Evolutionary conservation across 129 eudicot genomes (phyloP).

Genomic region (Pseudognaphalium luteoalbum): DNA sequence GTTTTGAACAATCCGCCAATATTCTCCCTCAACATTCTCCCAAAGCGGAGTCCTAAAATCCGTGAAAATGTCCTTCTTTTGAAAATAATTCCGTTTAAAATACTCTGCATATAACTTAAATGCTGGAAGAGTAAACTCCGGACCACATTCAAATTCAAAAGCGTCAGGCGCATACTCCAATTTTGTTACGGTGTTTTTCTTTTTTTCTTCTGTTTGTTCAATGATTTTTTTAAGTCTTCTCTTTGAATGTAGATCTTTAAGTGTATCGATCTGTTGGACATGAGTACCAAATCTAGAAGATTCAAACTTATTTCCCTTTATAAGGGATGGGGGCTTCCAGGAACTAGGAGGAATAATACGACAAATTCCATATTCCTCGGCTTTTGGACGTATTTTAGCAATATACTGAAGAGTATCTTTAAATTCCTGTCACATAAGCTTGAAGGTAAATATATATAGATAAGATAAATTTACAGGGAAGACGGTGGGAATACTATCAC

Average conservation of each 20-base stretch:
- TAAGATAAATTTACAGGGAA: background rate
- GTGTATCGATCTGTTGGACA: slow-evolving; percentile 58
- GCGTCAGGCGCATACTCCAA: slow-evolving; percentile 30
- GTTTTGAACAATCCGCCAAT: slow-evolving; percentile 78
- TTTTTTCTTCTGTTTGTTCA: slow-evolving; percentile 33
- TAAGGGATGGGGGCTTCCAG: slow-evolving; percentile 65
- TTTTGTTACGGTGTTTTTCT: slow-evolving; percentile 9
- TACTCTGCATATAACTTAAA: slow-evolving; percentile 66
- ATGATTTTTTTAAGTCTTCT: slow-evolving; percentile 33
- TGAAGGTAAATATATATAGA: slow-evolving; percentile 21
- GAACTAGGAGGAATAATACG: slow-evolving; percentile 85
- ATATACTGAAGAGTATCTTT: slow-evolving; percentile 58
- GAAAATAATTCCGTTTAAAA: slow-evolving; percentile 59
- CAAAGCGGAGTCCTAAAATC: slow-evolving; percentile 30
- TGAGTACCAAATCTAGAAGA: slow-evolving; percentile 42
- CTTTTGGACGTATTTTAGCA: slow-evolving; percentile 58
- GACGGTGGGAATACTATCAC: background rate
- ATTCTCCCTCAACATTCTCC: slow-evolving; percentile 72
- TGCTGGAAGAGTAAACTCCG: slow-evolving; percentile 50
- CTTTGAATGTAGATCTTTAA: slow-evolving; percentile 43
- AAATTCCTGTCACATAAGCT: slow-evolving; percentile 58
- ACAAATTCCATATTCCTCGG: slow-evolving; percentile 71
- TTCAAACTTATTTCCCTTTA: slow-evolving; percentile 46
- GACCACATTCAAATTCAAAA: slow-evolving; percentile 58
- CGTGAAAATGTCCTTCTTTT: slow-evolving; percentile 28